phyloP scores from a whole-genome alignment of 768 basidiomycete genomes.

The Hysterangium stoloniferum region DNA sequence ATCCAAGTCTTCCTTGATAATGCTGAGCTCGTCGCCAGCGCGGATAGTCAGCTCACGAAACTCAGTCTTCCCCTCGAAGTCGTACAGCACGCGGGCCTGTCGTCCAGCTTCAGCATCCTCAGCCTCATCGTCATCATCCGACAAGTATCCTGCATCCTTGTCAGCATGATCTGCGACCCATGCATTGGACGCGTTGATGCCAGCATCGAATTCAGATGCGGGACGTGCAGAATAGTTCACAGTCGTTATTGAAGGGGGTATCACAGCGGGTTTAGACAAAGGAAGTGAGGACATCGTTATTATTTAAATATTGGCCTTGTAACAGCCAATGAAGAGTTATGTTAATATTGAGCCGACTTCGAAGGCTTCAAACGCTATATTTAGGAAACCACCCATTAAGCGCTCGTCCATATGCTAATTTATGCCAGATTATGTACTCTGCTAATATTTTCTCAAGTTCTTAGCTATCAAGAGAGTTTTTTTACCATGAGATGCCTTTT shows the following conservation, averaged over 20 bases:
- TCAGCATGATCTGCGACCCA: slow-evolving; percentile 60
- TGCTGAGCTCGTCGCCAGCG: slow-evolving; percentile 62
- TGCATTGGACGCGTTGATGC: slow-evolving; percentile 68
- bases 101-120: slow-evolving; percentile 30
- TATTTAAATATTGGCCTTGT: too few relatives aligned
- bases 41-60: slow-evolving; percentile 62
- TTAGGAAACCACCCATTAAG: too few relatives aligned
- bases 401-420: too few relatives aligned
- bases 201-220: slow-evolving; percentile 55
- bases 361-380: too few relatives aligned
- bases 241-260: slow-evolving; percentile 8
- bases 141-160: slow-evolving; percentile 25
- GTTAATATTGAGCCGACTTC: too few relatives aligned
- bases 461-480: too few relatives aligned
- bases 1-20: slow-evolving; percentile 64
- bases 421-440: too few relatives aligned
- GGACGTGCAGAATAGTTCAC: slow-evolving; percentile 22
- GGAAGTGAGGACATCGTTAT: not conserved
- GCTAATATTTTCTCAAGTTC: too few relatives aligned
- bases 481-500: too few relatives aligned
- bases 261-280: slow-evolving; percentile 3
- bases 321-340: too few relatives aligned
- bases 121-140: slow-evolving; percentile 44
- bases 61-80: slow-evolving; percentile 68
- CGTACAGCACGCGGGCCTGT: slow-evolving; percentile 61